Conservation (phyloP, 257 asterid genomes). For the Henckelia pumila region DNA sequence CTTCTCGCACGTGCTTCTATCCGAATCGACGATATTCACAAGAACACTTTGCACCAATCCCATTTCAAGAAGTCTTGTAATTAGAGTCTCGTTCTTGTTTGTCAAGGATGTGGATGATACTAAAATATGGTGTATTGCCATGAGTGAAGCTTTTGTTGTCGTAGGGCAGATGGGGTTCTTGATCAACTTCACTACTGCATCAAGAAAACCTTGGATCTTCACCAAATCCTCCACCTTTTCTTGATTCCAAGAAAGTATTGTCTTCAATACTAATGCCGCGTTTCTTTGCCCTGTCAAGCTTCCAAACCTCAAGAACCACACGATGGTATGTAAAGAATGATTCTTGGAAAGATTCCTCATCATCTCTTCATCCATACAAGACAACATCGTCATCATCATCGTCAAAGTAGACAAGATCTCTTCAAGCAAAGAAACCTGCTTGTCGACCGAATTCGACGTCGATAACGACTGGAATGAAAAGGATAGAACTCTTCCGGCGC, state of each 20-base stretch:
- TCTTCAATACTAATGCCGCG: slow-evolving; percentile 27
- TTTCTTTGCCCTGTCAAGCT: slow-evolving; percentile 28
- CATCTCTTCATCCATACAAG: slow-evolving; percentile 32
- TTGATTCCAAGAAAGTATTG: slow-evolving; percentile 17
- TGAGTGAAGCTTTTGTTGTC: slow-evolving; percentile 45
- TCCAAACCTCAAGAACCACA: slow-evolving; percentile 37
- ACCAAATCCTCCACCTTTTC: slow-evolving; percentile 5
- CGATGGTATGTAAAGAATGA: slow-evolving; percentile 29
- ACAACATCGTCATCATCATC: background rate
- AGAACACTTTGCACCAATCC: slow-evolving; percentile 35
- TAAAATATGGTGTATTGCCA: slow-evolving; percentile 35
- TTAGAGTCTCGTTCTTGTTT: slow-evolving; percentile 1
- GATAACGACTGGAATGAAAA: slow-evolving; percentile 36
- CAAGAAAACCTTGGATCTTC: slow-evolving; percentile 31
- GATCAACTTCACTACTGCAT: slow-evolving; percentile 35
- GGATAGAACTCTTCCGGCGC: slow-evolving; percentile 30
- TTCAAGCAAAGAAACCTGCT: slow-evolving; percentile 14
- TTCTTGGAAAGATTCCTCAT: slow-evolving; percentile 28
- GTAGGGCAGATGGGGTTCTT: slow-evolving; percentile 46
- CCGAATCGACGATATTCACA: slow-evolving; percentile 42
- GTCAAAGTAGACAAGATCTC: slow-evolving; percentile 38
- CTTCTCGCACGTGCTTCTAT: slow-evolving; percentile 43
- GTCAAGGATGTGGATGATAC: slow-evolving; percentile 9
- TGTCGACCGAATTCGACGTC: background rate
- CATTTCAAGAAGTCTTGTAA: slow-evolving; percentile 27